phyloP scores from a whole-genome alignment of 495 filamentous ascomycete genomes.

The Aspergillus sclerotioniger region DNA sequence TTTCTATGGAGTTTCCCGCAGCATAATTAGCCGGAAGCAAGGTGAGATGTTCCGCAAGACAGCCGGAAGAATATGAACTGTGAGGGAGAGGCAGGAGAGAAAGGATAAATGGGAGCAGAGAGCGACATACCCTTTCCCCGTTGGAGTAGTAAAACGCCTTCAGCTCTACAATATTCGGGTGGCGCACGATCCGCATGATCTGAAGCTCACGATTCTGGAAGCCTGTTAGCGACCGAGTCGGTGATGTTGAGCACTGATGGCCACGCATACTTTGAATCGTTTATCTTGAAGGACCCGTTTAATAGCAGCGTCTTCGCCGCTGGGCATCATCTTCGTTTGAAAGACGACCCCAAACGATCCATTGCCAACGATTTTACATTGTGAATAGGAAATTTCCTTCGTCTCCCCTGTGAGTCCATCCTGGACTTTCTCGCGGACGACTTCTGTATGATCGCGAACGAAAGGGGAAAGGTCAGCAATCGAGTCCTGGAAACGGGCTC shows the following conservation, averaged over 20 bases:
- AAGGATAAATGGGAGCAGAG: slow-evolving; percentile 9
- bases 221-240: slow-evolving; percentile 32
- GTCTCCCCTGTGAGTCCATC: slow-evolving; percentile 96
- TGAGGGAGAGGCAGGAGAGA: not conserved
- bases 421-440: slow-evolving; percentile 97
- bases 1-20: slow-evolving; percentile 57
- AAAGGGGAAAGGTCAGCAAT: slow-evolving; percentile 7
- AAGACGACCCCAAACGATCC: slow-evolving; percentile 99
- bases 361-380: slow-evolving; percentile 99
- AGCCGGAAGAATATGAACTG: not conserved
- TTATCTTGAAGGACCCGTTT: slow-evolving; percentile 98
- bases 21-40: slow-evolving; percentile 15
- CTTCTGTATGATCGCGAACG: slow-evolving; percentile 57
- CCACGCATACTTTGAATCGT: slow-evolving; percentile 81
- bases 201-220: slow-evolving; percentile 93
- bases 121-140: slow-evolving; percentile 75
- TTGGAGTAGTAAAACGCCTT: slow-evolving; percentile 99
- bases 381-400: slow-evolving; percentile 94
- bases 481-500: not conserved
- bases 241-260: slow-evolving; percentile 5
- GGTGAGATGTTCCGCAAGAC: not conserved
- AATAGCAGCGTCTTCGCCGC: slow-evolving; percentile 96
- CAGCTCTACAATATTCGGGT: slow-evolving; percentile 97
- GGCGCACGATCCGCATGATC: slow-evolving; percentile 98
- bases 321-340: slow-evolving; percentile 96